These are phyloP conservation scores for Thalia dealbata DNA, from an alignment of 176 grass and related monocot species.

Conservation along the genomic window DNA sequence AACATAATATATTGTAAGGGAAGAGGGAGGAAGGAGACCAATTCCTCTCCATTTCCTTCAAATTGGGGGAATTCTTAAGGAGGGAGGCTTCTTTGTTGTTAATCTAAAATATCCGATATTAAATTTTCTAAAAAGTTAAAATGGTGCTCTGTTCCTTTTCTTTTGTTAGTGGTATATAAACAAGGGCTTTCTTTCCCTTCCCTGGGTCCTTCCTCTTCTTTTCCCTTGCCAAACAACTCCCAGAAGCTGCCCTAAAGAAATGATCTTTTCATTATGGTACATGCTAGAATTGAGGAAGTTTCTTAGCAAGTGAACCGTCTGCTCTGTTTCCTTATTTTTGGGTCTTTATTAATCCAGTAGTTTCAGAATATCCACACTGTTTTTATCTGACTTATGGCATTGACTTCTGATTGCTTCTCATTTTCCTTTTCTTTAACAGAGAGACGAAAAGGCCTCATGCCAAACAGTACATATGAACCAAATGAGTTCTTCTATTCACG, in stretches of 20 bases:
- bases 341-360: not conserved
- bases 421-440: constrained; percentile 35
- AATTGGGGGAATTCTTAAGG: too few relatives aligned
- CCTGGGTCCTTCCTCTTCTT: too few relatives aligned
- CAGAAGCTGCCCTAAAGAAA: too few relatives aligned
- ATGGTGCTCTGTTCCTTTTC: too few relatives aligned
- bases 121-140: too few relatives aligned
- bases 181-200: too few relatives aligned
- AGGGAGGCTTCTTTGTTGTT: too few relatives aligned
- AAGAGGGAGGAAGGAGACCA: not conserved
- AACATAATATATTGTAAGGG: not conserved
- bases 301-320: not conserved
- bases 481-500: constrained; percentile 28
- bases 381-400: not conserved
- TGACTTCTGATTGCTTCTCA: not conserved
- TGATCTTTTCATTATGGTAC: not conserved
- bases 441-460: constrained; percentile 17
- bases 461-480: constrained; percentile 26
- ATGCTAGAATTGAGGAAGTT: not conserved
- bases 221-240: too few relatives aligned
- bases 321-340: not conserved
- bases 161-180: too few relatives aligned
- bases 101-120: too few relatives aligned
- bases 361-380: not conserved
- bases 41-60: too few relatives aligned